phyloP scores from a whole-genome alignment of 2,329 filamentous ascomycete species.

The Hansfordia pulvinata region DNA sequence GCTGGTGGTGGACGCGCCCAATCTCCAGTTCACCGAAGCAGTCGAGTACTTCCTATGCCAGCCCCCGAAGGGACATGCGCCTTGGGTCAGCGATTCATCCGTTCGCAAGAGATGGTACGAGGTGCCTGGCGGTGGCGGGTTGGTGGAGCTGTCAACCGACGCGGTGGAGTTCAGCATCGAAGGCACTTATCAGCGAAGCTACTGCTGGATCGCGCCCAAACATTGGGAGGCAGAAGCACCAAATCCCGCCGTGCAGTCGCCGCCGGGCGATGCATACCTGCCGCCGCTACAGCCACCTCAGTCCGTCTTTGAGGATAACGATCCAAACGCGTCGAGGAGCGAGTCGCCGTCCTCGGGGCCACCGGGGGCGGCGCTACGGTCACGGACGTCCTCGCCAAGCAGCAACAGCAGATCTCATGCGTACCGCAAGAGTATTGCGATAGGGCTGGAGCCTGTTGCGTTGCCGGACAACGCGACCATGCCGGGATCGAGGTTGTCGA shows the following conservation, averaged over 20 bases:
- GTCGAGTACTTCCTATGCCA: slow-evolving; percentile 77
- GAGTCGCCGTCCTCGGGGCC: slow-evolving; percentile 13
- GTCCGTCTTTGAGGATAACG: slow-evolving; percentile 17
- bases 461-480: slow-evolving; percentile 7
- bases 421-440: slow-evolving; percentile 17
- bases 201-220: slow-evolving; percentile 20
- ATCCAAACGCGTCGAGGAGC: slow-evolving; percentile 12
- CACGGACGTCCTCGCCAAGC: slow-evolving; percentile 12
- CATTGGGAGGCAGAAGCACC: slow-evolving; percentile 16
- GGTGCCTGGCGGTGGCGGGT: slow-evolving; percentile 47
- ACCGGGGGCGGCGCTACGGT: slow-evolving; percentile 13
- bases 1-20: slow-evolving; percentile 63
- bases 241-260: slow-evolving; percentile 6
- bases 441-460: slow-evolving; percentile 17
- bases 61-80: slow-evolving; percentile 56
- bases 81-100: slow-evolving; percentile 57
- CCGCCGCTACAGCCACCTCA: slow-evolving; percentile 16
- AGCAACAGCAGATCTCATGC: slow-evolving; percentile 9
- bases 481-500: slow-evolving; percentile 12
- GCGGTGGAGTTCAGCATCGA: slow-evolving; percentile 32
- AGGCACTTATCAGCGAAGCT: slow-evolving; percentile 19
- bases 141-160: slow-evolving; percentile 46
- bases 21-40: slow-evolving; percentile 51
- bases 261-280: slow-evolving; percentile 9
- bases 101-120: slow-evolving; percentile 63